A percentile compares a stretch with the other conserved stretches of the same genome.
phyloP scores from a whole-genome alignment of 495 filamentous ascomycete species.

The Pseudotulostoma volvatum region DNA sequence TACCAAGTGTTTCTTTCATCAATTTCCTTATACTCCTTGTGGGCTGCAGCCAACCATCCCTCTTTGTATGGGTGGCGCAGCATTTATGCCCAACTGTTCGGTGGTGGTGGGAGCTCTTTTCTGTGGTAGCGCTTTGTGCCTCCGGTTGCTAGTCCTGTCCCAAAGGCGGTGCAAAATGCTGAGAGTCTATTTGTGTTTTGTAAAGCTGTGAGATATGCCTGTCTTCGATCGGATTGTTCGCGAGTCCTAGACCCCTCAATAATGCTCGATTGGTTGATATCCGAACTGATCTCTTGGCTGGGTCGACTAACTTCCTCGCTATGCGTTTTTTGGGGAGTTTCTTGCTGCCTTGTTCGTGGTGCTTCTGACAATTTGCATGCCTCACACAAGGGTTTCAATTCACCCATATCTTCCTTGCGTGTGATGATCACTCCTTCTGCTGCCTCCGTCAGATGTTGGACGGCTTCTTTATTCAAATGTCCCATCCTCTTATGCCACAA shows the following conservation, averaged over 20 bases:
- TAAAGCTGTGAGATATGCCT: neutral
- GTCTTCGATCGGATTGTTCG: neutral
- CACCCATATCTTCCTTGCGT: neutral
- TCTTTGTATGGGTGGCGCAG: neutral
- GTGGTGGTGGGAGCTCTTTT: neutral
- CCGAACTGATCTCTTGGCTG: neutral
- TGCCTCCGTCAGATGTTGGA: neutral
- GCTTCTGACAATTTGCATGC: neutral
- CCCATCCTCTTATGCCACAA: neutral
- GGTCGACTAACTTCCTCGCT: neutral
- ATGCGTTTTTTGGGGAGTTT: neutral
- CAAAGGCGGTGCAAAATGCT: neutral
- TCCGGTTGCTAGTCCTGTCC: neutral
- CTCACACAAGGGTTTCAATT: neutral
- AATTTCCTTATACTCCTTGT: neutral
- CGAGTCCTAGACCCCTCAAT: neutral
- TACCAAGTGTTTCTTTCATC: neutral
- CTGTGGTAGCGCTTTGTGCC: neutral
- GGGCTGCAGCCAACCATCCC: neutral
- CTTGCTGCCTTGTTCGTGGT: neutral
- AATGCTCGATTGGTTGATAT: neutral
- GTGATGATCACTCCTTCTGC: neutral
- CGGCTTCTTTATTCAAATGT: neutral
- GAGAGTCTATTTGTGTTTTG: neutral
- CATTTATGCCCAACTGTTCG: neutral